Base-by-base conservation (phyloP, 2,329 filamentous ascomycete genomes). In the Botrytis fabae region DNA sequence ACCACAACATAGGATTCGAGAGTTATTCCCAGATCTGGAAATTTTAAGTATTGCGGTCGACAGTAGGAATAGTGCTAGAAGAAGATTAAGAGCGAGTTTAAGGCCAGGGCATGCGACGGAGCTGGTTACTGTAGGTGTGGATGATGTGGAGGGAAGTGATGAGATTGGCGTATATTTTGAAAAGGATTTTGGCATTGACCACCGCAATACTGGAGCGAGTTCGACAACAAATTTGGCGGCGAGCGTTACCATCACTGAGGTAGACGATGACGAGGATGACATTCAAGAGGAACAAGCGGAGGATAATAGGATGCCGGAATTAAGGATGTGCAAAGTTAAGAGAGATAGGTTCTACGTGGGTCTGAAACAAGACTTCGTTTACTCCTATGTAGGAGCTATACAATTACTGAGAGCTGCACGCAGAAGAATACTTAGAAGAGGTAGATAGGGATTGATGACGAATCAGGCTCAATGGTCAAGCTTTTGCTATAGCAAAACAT, bases 51-150 rank as follows among this genome's bases (percentile, higher is more conserved):
- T 80, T 57, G 79, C 79, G 32, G 78, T 79, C 57, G 79, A 80
- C 54, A 79, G 77, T 61, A 77, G 77, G 14, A 75, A 74, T 20
- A 75, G 75, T 64, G 78, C 78, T 5, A 78, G 78, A 70, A 79
- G 77, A 22, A 74, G 78, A 16, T 78, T 80, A 46, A 74, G 79
- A 8, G 79, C 78, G 20, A 78, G 76, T 2, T 77, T 80, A 14
- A 79, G 79, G 75, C 79, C 79, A 5, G 79, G 79, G 2, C 76
- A 78, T 66, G 77, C 79, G 59, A 79, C 78, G 0, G 78, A 78
- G 1, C 72, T 72, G n/a, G 70, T 79, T 32, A 74, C 74, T 32
- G 69, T 74, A 42, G 66, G 77, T 14, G 48, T 64, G n/a, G 60
- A 62, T 16, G 73, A 72, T 44, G 65, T 70, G 8, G 69, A 68